These are phyloP conservation scores for Vaccinium darrowii DNA, from an alignment of 148 eudicot species.

Conservation along the genomic window DNA sequence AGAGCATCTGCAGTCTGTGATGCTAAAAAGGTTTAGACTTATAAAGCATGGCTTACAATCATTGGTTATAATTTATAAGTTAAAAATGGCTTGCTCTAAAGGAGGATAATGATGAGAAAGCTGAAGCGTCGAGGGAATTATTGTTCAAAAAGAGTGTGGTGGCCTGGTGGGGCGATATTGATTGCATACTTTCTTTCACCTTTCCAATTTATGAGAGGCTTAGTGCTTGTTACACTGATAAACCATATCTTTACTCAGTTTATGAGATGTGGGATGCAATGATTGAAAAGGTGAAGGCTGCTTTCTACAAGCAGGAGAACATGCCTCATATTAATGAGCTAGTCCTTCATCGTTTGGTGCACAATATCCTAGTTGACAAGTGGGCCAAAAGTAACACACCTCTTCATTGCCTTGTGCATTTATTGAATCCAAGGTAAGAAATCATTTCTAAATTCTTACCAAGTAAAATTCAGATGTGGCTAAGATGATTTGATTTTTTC, in stretches of 20 bases:
- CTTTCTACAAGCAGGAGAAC: not conserved
- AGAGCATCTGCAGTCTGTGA: not conserved
- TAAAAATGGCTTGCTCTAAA: not conserved
- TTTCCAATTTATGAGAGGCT: not conserved
- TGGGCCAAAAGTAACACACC: not conserved
- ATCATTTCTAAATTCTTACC: not conserved
- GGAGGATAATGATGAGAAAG: not conserved
- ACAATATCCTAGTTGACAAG: not conserved
- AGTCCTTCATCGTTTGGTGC: not conserved
- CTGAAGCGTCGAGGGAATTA: not conserved
- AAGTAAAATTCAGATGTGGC: not conserved
- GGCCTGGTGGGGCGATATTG: not conserved
- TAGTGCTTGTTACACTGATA: not conserved
- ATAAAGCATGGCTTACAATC: not conserved
- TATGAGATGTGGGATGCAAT: constrained; percentile 13
- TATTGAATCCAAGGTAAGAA: not conserved
- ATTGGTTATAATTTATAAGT: not conserved
- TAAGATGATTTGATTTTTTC: not conserved
- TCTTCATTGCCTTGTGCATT: not conserved
- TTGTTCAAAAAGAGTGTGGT: not conserved
- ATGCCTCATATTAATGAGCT: not conserved
- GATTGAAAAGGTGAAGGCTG: not conserved
- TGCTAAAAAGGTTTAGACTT: not conserved
- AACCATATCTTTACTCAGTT: not conserved
- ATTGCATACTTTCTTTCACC: not conserved